phyloP scores from a whole-genome alignment of 2,329 filamentous ascomycete genomes.

The Periconia digitata region DNA sequence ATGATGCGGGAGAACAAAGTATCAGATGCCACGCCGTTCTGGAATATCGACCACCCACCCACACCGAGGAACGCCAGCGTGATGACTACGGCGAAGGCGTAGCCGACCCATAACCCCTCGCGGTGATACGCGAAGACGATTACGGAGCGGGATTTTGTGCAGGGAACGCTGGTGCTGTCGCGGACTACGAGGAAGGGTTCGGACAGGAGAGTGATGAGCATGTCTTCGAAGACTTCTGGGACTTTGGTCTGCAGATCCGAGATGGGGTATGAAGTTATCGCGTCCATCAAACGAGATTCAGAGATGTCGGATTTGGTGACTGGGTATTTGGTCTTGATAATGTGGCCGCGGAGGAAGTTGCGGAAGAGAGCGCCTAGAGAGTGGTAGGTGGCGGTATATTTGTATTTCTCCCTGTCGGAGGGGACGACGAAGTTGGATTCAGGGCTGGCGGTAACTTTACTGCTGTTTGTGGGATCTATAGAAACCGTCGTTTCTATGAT shows the following conservation, averaged over 20 bases:
- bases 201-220: slow-evolving; percentile 38
- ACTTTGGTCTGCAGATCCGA: slow-evolving; percentile 28
- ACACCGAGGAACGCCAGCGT: slow-evolving; percentile 33
- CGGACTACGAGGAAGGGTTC: slow-evolving; percentile 35
- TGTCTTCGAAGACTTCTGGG: slow-evolving; percentile 40
- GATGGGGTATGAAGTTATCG: slow-evolving; percentile 30
- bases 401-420: slow-evolving; percentile 27
- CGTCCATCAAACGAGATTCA: slow-evolving; percentile 36
- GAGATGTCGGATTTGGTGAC: slow-evolving; percentile 39
- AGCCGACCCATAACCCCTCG: slow-evolving; percentile 39
- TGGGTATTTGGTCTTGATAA: slow-evolving; percentile 25
- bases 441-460: slow-evolving; percentile 19
- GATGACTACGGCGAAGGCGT: slow-evolving; percentile 33
- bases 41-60: slow-evolving; percentile 34
- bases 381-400: slow-evolving; percentile 36
- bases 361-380: slow-evolving; percentile 36
- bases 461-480: slow-evolving; percentile 13
- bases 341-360: slow-evolving; percentile 37
- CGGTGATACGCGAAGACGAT: slow-evolving; percentile 37
- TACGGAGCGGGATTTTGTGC: slow-evolving; percentile 26
- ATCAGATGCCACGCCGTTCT: slow-evolving; percentile 41
- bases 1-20: slow-evolving; percentile 41
- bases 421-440: slow-evolving; percentile 26
- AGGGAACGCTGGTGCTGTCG: slow-evolving; percentile 22
- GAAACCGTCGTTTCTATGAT: slow-evolving; percentile 32